Evolutionary conservation across 208 protist species (phyloP).

Genomic region (Trypanosoma lewisi): DNA sequence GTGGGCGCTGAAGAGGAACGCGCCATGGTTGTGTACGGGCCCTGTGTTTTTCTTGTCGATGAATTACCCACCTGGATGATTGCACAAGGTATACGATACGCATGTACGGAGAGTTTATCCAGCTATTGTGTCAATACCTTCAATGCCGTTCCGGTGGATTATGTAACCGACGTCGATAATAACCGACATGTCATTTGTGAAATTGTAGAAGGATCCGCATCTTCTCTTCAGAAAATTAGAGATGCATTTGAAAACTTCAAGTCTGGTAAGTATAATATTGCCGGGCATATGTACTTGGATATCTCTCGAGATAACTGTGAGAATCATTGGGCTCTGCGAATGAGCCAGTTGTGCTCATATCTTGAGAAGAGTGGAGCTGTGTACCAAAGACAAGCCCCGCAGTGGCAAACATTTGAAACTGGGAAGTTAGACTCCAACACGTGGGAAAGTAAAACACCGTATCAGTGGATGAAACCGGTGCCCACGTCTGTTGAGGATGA

Average conservation of each 20-base stretch:
- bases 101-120: conserved; percentile 20
- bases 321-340: conserved; percentile 11
- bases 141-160: conserved; percentile 21
- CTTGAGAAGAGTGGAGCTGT: conserved; percentile 12
- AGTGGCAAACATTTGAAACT: conserved; percentile 29
- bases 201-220: conserved; percentile 1
- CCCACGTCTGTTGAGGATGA: conserved; percentile 25
- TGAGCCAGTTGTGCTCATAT: conserved; percentile 24
- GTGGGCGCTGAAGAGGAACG: conserved; percentile 18
- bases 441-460: not conserved
- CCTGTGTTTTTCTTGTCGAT: conserved; percentile 19
- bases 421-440: conserved; percentile 8
- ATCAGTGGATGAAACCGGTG: conserved; percentile 27
- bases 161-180: conserved; percentile 20
- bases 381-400: conserved; percentile 18
- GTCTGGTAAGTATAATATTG: conserved; percentile 6
- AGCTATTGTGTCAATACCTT: conserved; percentile 6
- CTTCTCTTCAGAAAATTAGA: conserved; percentile 5
- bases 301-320: conserved; percentile 12
- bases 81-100: conserved; percentile 17
- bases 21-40: conserved; percentile 16
- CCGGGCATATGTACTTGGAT: conserved; percentile 15
- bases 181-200: conserved; percentile 22
- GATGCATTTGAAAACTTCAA: conserved; percentile 22
- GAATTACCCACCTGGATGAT: conserved; percentile 16